Evolutionary conservation across 2,329 filamentous ascomycete genomes (phyloP).

Genomic region (Diaporthe sp.): DNA sequence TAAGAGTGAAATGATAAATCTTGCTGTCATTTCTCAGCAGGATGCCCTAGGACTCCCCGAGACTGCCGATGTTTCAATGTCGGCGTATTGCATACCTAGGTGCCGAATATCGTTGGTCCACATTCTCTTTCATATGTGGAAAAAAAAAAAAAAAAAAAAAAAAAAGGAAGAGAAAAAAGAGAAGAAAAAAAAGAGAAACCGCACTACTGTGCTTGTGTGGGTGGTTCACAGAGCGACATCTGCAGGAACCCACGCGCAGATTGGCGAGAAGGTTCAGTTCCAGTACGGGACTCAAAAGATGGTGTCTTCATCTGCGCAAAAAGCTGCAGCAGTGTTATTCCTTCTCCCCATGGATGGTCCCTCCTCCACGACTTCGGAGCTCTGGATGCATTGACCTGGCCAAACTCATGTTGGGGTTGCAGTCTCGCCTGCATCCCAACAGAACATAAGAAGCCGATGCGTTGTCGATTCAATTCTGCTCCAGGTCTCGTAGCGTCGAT

Average conservation of each 20-base stretch:
- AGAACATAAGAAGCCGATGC: neutral
- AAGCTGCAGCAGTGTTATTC: conserved; percentile 11
- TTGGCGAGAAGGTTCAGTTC: conserved; percentile 1
- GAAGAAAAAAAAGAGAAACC: neutral
- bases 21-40: neutral
- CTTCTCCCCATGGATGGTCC: neutral
- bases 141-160: neutral
- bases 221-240: conserved; percentile 5
- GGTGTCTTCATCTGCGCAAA: conserved; percentile 21
- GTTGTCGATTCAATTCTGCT: neutral
- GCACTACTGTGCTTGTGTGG: conserved; percentile 10
- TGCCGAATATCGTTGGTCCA: neutral
- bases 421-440: neutral
- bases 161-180: neutral
- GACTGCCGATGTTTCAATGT: neutral
- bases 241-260: conserved; percentile 24
- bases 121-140: neutral
- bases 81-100: neutral
- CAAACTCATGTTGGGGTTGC: conserved; percentile 16
- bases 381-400: conserved; percentile 13
- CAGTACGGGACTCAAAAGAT: neutral
- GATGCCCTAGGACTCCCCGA: neutral
- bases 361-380: neutral
- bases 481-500: neutral
- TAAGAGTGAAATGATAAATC: neutral